Conservation (phyloP, 78 protist genomes). For the Dictyostelium discoideum region DNA sequence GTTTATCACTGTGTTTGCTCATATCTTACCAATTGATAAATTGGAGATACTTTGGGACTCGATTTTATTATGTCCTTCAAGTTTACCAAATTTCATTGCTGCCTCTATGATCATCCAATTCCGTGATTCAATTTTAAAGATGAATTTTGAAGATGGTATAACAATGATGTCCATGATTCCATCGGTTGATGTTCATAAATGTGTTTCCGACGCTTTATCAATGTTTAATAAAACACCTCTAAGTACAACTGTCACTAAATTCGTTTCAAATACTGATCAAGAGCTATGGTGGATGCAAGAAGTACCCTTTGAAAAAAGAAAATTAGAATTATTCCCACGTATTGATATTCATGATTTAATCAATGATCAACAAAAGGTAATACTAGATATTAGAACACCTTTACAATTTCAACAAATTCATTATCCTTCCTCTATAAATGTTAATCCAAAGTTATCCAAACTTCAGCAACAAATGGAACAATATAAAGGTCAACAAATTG, state of each 20-base stretch:
- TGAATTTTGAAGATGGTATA: conserved; percentile 69
- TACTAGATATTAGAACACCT: conserved; percentile 47
- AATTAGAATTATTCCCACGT: conserved; percentile 59
- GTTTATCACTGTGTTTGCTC: conserved; percentile 89
- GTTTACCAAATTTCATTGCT: conserved; percentile 77
- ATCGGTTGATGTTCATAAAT: conserved; percentile 40
- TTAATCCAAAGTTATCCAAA: background rate
- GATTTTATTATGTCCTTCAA: conserved; percentile 74
- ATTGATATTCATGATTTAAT: conserved; percentile 63
- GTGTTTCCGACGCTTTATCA: conserved; percentile 58
- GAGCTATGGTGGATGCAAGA: conserved; percentile 83
- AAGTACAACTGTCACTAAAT: conserved; percentile 39
- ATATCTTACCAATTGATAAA: conserved; percentile 72
- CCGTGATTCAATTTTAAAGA: conserved; percentile 29
- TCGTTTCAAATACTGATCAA: conserved; percentile 12
- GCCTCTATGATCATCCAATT: conserved; percentile 83
- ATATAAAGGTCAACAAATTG: conserved; percentile 48
- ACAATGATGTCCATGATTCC: conserved; percentile 79
- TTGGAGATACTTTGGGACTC: conserved; percentile 88
- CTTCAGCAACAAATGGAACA: conserved; percentile 33
- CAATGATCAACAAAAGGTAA: background rate
- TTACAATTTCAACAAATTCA: conserved; percentile 39
- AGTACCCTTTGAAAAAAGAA: conserved; percentile 30
- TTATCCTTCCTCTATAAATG: conserved; percentile 49
- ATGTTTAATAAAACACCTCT: conserved; percentile 70